phyloP scores from a whole-genome alignment of 2,329 filamentous ascomycete genomes.

The Epichloe hybrida region DNA sequence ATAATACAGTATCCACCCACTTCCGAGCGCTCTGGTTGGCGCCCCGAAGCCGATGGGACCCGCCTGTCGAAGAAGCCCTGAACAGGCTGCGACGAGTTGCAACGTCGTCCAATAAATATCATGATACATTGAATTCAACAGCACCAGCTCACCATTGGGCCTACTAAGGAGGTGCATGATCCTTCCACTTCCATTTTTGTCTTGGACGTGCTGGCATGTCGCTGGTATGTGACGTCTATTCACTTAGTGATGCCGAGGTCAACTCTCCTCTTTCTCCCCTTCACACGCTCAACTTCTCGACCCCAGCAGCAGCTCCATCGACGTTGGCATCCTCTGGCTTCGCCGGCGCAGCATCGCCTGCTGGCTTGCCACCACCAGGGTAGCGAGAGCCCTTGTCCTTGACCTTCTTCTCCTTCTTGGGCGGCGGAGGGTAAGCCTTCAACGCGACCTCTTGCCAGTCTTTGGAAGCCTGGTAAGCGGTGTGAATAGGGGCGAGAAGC shows the following conservation, averaged over 20 bases:
- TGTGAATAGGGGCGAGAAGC: slow-evolving; percentile 66
- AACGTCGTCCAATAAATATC: too few species aligned
- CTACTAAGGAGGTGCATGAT: background rate
- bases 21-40: background rate
- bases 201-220: background rate
- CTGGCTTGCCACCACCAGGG: slow-evolving; percentile 29
- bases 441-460: slow-evolving; percentile 62
- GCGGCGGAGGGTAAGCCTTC: slow-evolving; percentile 65
- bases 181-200: background rate
- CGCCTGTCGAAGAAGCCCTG: background rate
- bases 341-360: background rate
- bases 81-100: too few species aligned
- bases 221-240: background rate
- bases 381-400: slow-evolving; percentile 63
- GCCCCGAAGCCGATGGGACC: background rate
- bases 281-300: slow-evolving; percentile 5
- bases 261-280: background rate
- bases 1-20: background rate
- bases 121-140: background rate
- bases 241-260: background rate
- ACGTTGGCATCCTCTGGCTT: slow-evolving; percentile 1
- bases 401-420: slow-evolving; percentile 62
- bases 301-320: slow-evolving; percentile 1
- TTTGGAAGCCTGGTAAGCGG: slow-evolving; percentile 51
- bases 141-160: background rate